These are phyloP conservation scores for Populus simonii DNA, from an alignment of 345 rosid genomes.

Conservation along the genomic window DNA sequence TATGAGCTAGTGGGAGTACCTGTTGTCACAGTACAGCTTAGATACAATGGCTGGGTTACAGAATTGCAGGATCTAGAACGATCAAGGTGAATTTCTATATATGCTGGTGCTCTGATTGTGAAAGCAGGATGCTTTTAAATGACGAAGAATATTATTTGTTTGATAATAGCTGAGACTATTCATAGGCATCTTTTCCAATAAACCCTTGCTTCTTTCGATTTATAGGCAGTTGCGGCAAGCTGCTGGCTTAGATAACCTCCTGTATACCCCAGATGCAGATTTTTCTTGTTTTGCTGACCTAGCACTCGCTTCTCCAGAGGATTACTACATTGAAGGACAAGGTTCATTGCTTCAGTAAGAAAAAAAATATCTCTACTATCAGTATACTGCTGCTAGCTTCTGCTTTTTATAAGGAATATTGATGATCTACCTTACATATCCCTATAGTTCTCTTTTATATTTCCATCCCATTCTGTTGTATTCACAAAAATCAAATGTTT, in stretches of 20 bases:
- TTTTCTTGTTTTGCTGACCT: conserved; percentile 97
- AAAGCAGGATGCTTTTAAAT: background rate
- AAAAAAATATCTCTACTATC: background rate
- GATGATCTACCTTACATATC: background rate
- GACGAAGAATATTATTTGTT: background rate
- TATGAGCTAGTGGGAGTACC: conserved; percentile 93
- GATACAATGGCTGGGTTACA: conserved; percentile 98
- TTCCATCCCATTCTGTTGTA: background rate
- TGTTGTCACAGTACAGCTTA: conserved; percentile 82
- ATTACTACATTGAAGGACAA: conserved; percentile 93
- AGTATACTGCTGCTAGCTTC: background rate
- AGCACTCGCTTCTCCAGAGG: conserved; percentile 86
- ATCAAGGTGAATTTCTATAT: conserved; percentile 53
- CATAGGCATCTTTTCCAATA: background rate
- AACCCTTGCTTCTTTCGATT: conserved; percentile 8
- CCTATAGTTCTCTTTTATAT: background rate
- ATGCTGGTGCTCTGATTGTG: background rate
- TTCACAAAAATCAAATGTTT: conserved; percentile 14
- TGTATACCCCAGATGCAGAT: conserved; percentile 97
- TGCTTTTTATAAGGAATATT: background rate
- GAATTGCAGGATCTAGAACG: conserved; percentile 77
- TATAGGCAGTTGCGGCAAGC: conserved; percentile 79
- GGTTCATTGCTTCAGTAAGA: conserved; percentile 97
- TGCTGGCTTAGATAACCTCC: conserved; percentile 83
- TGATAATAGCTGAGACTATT: background rate